phyloP scores from a whole-genome alignment of 345 rosid genomes.

The Acer saccharum region DNA sequence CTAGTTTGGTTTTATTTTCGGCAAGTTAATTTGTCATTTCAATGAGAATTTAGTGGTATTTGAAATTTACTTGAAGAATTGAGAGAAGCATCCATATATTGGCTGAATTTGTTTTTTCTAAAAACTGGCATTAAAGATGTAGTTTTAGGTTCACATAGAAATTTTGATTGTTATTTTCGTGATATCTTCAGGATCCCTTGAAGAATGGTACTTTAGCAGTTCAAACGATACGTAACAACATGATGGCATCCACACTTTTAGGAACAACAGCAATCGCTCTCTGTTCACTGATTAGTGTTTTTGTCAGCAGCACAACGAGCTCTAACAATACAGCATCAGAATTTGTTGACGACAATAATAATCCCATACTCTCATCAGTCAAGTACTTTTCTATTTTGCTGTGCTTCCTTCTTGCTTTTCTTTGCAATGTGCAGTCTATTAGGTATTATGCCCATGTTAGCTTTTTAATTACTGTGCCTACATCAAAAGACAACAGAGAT shows the following conservation, averaged over 20 bases:
- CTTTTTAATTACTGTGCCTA: constrained; percentile 72
- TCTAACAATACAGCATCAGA: constrained; percentile 38
- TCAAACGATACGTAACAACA: constrained; percentile 92
- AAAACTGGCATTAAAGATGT: not conserved
- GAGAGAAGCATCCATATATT: not conserved
- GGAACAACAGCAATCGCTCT: constrained; percentile 95
- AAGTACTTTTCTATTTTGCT: constrained; percentile 83
- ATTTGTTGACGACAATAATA: constrained; percentile 67
- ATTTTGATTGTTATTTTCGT: constrained; percentile 3
- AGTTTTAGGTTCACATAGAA: not conserved
- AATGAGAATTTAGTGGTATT: not conserved
- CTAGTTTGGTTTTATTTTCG: not conserved
- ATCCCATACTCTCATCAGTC: constrained; percentile 53
- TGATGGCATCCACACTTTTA: constrained; percentile 94
- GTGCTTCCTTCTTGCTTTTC: constrained; percentile 89
- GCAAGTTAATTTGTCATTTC: not conserved
- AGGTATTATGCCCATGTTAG: constrained; percentile 90
- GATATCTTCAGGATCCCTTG: constrained; percentile 68
- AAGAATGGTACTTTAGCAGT: constrained; percentile 87
- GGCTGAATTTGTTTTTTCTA: not conserved
- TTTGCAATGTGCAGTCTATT: constrained; percentile 89
- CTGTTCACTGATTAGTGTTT: constrained; percentile 79
- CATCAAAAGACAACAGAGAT: constrained; percentile 52
- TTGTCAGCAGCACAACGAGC: constrained; percentile 71
- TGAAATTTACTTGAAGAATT: not conserved